phyloP scores from a whole-genome alignment of 192 early-diverging fungal species.

The Umbelopsis sp. region DNA sequence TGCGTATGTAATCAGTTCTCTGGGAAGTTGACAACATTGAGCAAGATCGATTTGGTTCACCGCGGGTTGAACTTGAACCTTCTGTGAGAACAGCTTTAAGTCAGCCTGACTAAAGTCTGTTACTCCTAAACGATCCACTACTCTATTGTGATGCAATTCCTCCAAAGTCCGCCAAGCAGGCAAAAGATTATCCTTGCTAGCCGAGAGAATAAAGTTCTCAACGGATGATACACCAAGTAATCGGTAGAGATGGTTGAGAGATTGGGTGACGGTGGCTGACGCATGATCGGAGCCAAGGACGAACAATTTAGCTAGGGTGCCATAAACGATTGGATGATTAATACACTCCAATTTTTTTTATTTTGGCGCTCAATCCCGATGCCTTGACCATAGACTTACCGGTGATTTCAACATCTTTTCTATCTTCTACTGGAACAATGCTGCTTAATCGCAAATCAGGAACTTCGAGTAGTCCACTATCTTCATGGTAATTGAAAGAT shows the following conservation, averaged over 20 bases:
- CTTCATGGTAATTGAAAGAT: constrained; percentile 45
- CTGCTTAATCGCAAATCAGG: constrained; percentile 46
- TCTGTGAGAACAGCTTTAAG: constrained; percentile 33
- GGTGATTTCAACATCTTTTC: constrained; percentile 30
- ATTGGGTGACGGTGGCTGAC: constrained; percentile 16
- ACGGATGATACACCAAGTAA: constrained; percentile 31
- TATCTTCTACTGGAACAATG: constrained; percentile 33
- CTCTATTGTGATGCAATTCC: constrained; percentile 31
- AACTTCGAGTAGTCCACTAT: constrained; percentile 39
- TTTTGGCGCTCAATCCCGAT: constrained; percentile 15
- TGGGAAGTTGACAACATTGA: constrained; percentile 50
- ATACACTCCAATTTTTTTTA: constrained; percentile 16
- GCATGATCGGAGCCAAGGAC: constrained; percentile 11
- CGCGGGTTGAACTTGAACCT: constrained; percentile 38
- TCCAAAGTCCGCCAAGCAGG: constrained; percentile 42
- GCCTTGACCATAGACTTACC: constrained; percentile 7
- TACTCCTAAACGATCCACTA: constrained; percentile 46
- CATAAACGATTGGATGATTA: constrained; percentile 29
- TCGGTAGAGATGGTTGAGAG: constrained; percentile 26
- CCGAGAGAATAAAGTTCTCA: constrained; percentile 36
- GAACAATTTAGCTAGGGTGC: constrained; percentile 37
- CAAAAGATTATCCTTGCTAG: constrained; percentile 15
- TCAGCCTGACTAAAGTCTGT: constrained; percentile 46
- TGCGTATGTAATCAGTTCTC: constrained; percentile 43
- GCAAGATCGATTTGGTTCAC: constrained; percentile 51